Conservation (phyloP, 1,284 basidiomycete genomes). For the Sanghuangporus baumii region DNA sequence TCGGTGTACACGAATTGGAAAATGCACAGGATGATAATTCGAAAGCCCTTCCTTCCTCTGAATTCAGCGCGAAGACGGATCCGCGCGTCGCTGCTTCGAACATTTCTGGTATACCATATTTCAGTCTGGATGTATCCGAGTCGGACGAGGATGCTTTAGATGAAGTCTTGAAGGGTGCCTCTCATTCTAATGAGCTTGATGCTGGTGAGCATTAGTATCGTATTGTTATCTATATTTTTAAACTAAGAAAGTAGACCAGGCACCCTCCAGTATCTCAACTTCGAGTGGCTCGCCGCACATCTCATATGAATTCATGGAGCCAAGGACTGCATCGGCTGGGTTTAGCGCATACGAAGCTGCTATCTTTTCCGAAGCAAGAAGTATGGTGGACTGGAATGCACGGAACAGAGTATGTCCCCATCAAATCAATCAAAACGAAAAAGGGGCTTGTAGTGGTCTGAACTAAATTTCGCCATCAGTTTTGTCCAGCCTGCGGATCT, state of each 20-base stretch:
- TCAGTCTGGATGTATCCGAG: slow-evolving; percentile 69
- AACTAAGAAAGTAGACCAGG: slow-evolving; percentile 25
- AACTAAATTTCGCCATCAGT: slow-evolving; percentile 37
- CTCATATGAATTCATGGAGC: slow-evolving; percentile 59
- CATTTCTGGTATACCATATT: slow-evolving; percentile 72
- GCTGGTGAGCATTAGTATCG: not conserved
- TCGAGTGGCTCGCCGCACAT: slow-evolving; percentile 8
- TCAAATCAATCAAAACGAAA: slow-evolving; percentile 6
- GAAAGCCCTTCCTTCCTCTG: slow-evolving; percentile 53
- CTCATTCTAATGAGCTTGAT: slow-evolving; percentile 21
- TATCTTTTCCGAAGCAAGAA: slow-evolving; percentile 71
- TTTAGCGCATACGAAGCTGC: slow-evolving; percentile 59
- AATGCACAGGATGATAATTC: slow-evolving; percentile 29
- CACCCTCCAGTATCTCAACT: not conserved
- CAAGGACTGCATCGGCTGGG: slow-evolving; percentile 52
- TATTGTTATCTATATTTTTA: not conserved
- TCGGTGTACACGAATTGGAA: slow-evolving; percentile 74
- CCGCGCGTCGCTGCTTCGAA: slow-evolving; percentile 43
- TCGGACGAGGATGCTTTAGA: slow-evolving; percentile 41
- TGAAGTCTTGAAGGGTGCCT: slow-evolving; percentile 37
- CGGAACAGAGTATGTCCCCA: slow-evolving; percentile 63
- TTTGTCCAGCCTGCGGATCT: slow-evolving; percentile 85
- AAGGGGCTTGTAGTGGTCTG: not conserved
- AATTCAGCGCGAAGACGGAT: slow-evolving; percentile 41
- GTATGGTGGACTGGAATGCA: slow-evolving; percentile 85